Base-by-base conservation (phyloP, 2,329 filamentous ascomycete species). In the Rosellinia necatrix region DNA sequence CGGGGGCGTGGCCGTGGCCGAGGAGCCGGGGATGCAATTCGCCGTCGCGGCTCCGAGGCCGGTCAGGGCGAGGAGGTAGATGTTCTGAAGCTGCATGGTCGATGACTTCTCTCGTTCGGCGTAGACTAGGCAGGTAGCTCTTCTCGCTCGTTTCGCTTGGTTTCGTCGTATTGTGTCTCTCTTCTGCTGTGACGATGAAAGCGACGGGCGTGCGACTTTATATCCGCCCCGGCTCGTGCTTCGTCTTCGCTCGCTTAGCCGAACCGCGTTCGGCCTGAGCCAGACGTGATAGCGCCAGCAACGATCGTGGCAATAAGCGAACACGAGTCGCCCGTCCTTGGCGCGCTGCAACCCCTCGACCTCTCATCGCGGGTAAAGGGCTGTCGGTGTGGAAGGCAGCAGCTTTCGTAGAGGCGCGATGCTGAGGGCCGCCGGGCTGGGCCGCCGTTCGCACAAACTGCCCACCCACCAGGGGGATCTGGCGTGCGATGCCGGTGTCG, bases 241-340 rank as follows among this genome's bases (percentile, higher is more conserved):
- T 51, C 19, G 43, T 53, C 34, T 10, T 64, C 17, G 47, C 10
- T 64, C 17, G 47, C 60, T 25, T 46, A 49, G 29, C 19, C 41
- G 32, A 30, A 19, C 54, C 30, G 25, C 29, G 24, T 56, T 24
- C 27, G 49, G 41, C 19, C 32, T 7, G 15, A 41, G 22, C 49
- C 53, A 32, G 21, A 9, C 22, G 40, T 29, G 13, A 22, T 38
- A 13, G 27, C 9, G 6, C 40, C 17, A 24, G 29, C 27, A 30
- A 19, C 22, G 19, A 35, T 19, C 7, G 34, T 29, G 8, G n/a
- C n/a, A 22, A 35, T 44, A 42, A 34, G 47, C 43, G 55, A 60
- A 58, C 58, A 60, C 51, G 55, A 58, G 55, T 38, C 30, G n/a
- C n/a, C 13, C 38, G 41, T 48, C 19, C 55, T 58, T 58, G 58